Conservation (phyloP, 768 basidiomycete genomes). For the Daedalea quercina region DNA sequence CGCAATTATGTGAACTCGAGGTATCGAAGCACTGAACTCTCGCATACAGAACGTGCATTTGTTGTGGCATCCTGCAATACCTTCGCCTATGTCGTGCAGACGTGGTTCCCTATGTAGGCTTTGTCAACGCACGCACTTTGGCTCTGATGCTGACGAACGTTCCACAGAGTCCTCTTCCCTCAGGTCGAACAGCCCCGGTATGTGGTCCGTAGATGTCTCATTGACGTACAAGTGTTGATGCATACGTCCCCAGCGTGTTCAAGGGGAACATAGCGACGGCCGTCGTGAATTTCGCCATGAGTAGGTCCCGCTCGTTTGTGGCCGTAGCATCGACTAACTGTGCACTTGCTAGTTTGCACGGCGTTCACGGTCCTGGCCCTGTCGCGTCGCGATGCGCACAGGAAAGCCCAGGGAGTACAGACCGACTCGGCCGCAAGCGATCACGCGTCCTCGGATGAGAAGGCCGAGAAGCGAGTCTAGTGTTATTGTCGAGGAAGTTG, state of each 20-base stretch:
- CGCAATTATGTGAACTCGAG: conserved; percentile 6
- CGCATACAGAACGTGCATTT: conserved; percentile 27
- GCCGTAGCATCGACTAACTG: no score
- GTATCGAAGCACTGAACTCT: not conserved
- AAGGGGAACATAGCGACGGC: conserved; percentile 28
- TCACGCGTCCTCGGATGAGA: no score
- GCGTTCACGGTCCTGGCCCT: conserved; percentile 20
- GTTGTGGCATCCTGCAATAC: conserved; percentile 30
- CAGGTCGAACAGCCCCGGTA: conserved; percentile 30
- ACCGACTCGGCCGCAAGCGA: not conserved
- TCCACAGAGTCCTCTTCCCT: conserved; percentile 26
- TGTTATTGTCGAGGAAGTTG: no score
- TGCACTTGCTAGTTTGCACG: conserved; percentile 10
- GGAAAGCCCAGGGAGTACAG: not conserved
- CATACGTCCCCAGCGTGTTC: conserved; percentile 16
- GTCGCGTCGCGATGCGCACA: conserved; percentile 21
- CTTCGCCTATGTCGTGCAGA: conserved; percentile 27
- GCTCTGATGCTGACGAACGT: not conserved
- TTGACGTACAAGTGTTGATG: not conserved
- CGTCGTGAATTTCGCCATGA: conserved; percentile 24
- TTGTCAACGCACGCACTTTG: not conserved
- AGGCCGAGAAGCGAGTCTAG: no score
- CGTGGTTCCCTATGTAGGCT: conserved; percentile 30
- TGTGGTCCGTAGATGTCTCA: not conserved
- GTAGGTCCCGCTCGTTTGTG: conserved; percentile 15